Base-by-base conservation (phyloP, 2,329 filamentous ascomycete genomes). In the Fusarium cicatricum region DNA sequence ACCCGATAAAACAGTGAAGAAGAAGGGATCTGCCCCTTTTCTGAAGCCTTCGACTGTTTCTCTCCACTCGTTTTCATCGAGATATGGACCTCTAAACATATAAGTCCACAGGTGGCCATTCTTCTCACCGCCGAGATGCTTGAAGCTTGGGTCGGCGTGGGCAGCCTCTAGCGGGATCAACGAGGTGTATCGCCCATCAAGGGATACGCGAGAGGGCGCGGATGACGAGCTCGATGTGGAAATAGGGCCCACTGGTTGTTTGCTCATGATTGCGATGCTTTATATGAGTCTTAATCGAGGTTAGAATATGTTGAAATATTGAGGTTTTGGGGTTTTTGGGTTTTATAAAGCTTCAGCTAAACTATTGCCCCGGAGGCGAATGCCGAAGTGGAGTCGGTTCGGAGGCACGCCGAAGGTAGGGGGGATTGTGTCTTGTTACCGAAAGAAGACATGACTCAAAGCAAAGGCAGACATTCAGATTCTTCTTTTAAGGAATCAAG, bases 1-100 rank as follows among this genome's bases (percentile, higher is more conserved):
- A 0, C 65, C 65, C 4, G 76, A 76, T 14, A 80, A 67, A 19
- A 84, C 74, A 11, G 78, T 73, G 61, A 76, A 85, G 64, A 77
- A 79, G 33, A 78, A 65, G 0, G 75, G 72, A 52, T 80, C 75
- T 1, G 62, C 47, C 0, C 71, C 72, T 3, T 40, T 56, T 29
- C 57, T 58, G 63, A 68, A 74, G 2, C 50, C 28, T 12, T 47
- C 32, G 7, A 72, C 52, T 1, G 50, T 34, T 0, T 51, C 26
- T 15, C 60, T 58, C 57, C 69, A 74, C 2, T 66, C 32, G 0
- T 55, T 28, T 11, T 52, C 38, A 1, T 60, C 58, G 6, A 60
- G 40, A 9, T 67, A 72, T 0, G 69, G 71, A 0, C 60, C 64
- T 1, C 53, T 52, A 12, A 72, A 54, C 62, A 77, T 66, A 21